Base-by-base conservation (phyloP, 805 yeast species). In the Hanseniaspora taiwanica region DNA sequence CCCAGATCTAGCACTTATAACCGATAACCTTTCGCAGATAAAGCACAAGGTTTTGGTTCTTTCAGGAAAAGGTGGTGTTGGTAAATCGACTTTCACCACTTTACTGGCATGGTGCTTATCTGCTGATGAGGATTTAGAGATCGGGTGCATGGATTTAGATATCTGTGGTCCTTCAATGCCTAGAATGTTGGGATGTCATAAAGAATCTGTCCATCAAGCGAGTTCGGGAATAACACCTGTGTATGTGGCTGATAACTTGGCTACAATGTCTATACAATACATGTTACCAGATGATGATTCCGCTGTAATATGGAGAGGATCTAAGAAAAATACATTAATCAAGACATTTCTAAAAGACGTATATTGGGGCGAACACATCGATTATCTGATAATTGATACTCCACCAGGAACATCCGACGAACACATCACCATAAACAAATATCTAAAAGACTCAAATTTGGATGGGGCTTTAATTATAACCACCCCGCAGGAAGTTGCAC, bases 401-500 rank as follows among this genome's bases (percentile, higher is more conserved):
- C 99, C 98, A 0, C 99, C 99, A 0, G 98, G 99, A 0, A 91
- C 99, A 0, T 81, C 95, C 0, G 99, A 91, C 60, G 99, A 91
- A 58, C 99, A 91, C 60, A 69, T 91, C 33, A 78, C 94, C 6
- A 87, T 91, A 24, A 83, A 87, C 24, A 78, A 82, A 39, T 87
- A 83, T 54, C 65, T 91, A 71, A 81, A 83, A 51, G 94, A 84
- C 27, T 76, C 81, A 4, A 96, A 96, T 0, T 77, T 91, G 2
- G 96, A 89, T 56, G 99, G 99, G 1, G 98, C 98, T 0, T 66
- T 91, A 23, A 71, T 91, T 2, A 91, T 91, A 27, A 89, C 98
- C 0, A 91, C 98, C 0, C 98, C 99, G 0, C 99, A 91, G 60
- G 99, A 91, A 58, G 97, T 89, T 17, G 94, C 98, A 0, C 63